Percentiles rank a stretch among this genome's conserved stretches.
These are phyloP conservation scores for Jatropha curcas DNA, from an alignment of 345 rosid species.

Conservation along the genomic window DNA sequence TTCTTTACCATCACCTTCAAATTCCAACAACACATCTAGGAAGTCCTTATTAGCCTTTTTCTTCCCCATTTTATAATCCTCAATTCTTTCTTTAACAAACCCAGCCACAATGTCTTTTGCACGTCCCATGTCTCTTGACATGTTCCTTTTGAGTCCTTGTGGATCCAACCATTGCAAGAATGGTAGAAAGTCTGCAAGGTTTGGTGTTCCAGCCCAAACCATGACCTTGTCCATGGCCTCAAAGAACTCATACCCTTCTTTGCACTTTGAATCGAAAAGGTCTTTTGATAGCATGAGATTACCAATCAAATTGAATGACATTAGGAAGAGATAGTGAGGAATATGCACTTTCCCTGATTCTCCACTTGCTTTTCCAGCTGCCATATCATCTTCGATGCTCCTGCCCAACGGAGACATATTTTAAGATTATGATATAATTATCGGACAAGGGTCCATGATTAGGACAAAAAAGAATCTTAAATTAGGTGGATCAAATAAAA, in stretches of 20 bases:
- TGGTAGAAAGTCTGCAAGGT: slow-evolving; percentile 21
- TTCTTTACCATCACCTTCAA: slow-evolving; percentile 11
- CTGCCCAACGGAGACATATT: not conserved
- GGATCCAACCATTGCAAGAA: slow-evolving; percentile 19
- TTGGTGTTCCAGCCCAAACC: slow-evolving; percentile 23
- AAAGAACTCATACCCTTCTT: slow-evolving; percentile 1
- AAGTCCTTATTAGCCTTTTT: slow-evolving; percentile 17
- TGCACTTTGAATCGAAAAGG: not conserved
- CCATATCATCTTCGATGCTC: not conserved
- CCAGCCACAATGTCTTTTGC: slow-evolving; percentile 4
- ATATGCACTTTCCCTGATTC: not conserved
- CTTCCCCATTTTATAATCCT: slow-evolving; percentile 1
- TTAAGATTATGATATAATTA: no score
- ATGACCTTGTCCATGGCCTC: slow-evolving; percentile 19
- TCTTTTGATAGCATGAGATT: not conserved
- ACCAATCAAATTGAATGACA: not conserved
- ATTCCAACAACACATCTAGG: slow-evolving; percentile 21
- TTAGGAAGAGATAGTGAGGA: not conserved
- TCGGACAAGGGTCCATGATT: no score
- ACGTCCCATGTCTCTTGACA: slow-evolving; percentile 14
- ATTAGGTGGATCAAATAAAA: no score
- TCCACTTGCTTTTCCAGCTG: no score
- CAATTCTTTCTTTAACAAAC: slow-evolving; percentile 12
- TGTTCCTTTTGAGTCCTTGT: slow-evolving; percentile 22
- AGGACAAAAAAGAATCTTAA: no score